Evolutionary conservation across 2,329 filamentous ascomycete species (phyloP).

Genomic region (Fragosphaeria purpurea): DNA sequence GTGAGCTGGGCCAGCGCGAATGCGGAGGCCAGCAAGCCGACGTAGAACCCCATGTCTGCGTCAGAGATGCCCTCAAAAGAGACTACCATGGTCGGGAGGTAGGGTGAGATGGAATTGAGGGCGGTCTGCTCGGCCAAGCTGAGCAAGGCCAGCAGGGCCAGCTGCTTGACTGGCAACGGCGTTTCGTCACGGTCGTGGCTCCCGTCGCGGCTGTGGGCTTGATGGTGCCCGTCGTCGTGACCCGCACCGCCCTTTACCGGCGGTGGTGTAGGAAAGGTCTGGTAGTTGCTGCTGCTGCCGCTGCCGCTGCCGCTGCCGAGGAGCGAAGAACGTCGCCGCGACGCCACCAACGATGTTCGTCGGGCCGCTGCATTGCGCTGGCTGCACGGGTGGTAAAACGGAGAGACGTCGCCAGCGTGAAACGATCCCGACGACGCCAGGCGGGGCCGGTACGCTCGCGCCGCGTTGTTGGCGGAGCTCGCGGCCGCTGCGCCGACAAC

Average conservation of each 20-base stretch:
- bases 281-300: too few species aligned
- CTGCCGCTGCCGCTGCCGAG: too few species aligned
- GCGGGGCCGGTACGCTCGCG: slow-evolving; percentile 10
- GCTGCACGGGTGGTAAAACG: slow-evolving; percentile 17
- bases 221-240: slow-evolving; percentile 11
- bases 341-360: slow-evolving; percentile 3
- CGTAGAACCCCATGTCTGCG: slow-evolving; percentile 69
- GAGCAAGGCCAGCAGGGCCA: slow-evolving; percentile 76
- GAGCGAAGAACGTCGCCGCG: slow-evolving; percentile 26
- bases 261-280: slow-evolving; percentile 12
- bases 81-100: slow-evolving; percentile 84
- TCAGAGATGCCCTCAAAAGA: slow-evolving; percentile 71
- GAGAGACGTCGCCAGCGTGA: slow-evolving; percentile 41
- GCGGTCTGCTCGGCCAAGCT: slow-evolving; percentile 92
- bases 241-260: slow-evolving; percentile 4
- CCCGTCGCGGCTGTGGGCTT: slow-evolving; percentile 16
- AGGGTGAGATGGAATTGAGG: slow-evolving; percentile 91
- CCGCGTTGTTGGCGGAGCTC: background rate
- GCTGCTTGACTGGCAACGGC: slow-evolving; percentile 72
- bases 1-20: slow-evolving; percentile 89
- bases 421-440: slow-evolving; percentile 34
- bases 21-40: slow-evolving; percentile 78
- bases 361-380: slow-evolving; percentile 7
- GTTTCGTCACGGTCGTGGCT: slow-evolving; percentile 42
- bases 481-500: slow-evolving; percentile 10